Conservation (phyloP, 352 stramenopile species). For the Blastocystis hominis region DNA sequence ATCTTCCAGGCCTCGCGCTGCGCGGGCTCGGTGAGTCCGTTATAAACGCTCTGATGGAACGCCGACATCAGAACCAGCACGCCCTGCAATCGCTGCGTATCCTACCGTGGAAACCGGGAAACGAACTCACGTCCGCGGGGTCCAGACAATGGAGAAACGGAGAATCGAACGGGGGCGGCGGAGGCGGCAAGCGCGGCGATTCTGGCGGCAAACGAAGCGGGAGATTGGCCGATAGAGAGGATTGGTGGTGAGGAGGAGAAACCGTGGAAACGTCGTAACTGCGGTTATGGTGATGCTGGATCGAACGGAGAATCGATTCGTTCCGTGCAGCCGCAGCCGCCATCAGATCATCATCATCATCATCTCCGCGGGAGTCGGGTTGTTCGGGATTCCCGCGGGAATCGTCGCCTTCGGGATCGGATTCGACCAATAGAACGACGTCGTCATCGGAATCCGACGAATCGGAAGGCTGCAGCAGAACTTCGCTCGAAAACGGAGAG, state of each 20-base stretch:
- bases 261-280: no score
- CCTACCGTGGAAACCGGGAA: not conserved
- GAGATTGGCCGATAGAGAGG: not conserved
- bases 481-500: no score
- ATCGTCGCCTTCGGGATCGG: no score
- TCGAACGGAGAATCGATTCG: no score
- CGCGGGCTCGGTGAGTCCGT: not conserved
- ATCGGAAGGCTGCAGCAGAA: no score
- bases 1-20: not conserved
- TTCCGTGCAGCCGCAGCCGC: no score
- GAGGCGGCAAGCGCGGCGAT: not conserved
- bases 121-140: not conserved
- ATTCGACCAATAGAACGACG: no score
- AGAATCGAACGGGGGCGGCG: not conserved
- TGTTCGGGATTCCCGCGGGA: no score
- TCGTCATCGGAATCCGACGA: no score
- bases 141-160: not conserved
- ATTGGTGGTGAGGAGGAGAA: not conserved
- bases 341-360: no score
- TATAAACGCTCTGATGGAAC: constrained; percentile 6
- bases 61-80: not conserved
- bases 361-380: no score
- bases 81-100: not conserved
- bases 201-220: not conserved
- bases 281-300: no score